These are phyloP conservation scores for Skeletonema potamos DNA, from an alignment of 108 stramenopile genomes.

Conservation along the genomic window DNA sequence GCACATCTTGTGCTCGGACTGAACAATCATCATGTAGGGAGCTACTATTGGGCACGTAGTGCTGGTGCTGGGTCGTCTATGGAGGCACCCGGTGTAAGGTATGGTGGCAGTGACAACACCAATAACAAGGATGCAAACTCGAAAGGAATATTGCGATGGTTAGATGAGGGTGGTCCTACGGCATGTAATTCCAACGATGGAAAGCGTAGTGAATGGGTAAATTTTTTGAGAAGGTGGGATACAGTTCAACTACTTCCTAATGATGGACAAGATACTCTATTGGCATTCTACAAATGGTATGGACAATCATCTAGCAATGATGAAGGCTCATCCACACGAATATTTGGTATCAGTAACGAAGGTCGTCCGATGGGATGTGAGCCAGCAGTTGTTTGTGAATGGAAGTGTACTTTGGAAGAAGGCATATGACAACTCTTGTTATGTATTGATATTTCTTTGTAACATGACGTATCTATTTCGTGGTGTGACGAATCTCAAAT, in stretches of 20 bases:
- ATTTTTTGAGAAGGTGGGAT: conserved; percentile 63
- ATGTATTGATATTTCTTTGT: neutral
- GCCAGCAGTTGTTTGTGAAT: conserved; percentile 53
- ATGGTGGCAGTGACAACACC: conserved; percentile 6
- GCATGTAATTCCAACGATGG: conserved; percentile 78
- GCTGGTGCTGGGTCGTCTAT: conserved; percentile 68
- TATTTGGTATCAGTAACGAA: conserved; percentile 42
- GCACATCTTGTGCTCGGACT: conserved; percentile 61
- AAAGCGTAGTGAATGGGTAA: conserved; percentile 77
- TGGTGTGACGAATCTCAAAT: too few relatives aligned
- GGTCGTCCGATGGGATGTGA: conserved; percentile 54
- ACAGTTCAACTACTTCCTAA: conserved; percentile 73
- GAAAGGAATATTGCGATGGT: conserved; percentile 40
- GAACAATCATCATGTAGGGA: conserved; percentile 81
- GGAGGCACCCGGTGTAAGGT: conserved; percentile 68
- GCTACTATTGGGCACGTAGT: conserved; percentile 79
- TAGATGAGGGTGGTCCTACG: conserved; percentile 32
- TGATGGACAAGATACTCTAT: conserved; percentile 33
- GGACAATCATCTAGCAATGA: neutral
- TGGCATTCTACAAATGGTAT: conserved; percentile 18
- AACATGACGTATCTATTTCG: neutral
- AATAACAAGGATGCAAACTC: neutral
- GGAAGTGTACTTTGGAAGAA: conserved; percentile 15
- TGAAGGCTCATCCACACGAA: conserved; percentile 5
- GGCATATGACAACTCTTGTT: neutral